These are phyloP conservation scores for Hymenotorrendiella dingleyae DNA, from an alignment of 2,329 filamentous ascomycete species.

Conservation along the genomic window DNA sequence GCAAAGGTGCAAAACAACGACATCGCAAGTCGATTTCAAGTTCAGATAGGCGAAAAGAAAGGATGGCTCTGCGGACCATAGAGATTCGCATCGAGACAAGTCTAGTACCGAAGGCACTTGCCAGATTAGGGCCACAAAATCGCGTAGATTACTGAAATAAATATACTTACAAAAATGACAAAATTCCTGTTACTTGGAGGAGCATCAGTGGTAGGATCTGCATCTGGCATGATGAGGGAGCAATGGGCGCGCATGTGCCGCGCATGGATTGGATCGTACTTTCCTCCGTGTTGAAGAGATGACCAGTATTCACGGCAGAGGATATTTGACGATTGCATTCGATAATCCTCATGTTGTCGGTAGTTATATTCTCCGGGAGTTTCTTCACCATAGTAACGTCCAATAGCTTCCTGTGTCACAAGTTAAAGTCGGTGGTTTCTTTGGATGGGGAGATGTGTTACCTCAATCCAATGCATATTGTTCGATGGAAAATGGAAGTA, in stretches of 20 bases:
- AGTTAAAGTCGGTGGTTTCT: neutral
- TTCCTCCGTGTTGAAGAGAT: constrained; percentile 5
- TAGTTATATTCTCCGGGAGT: constrained; percentile 5
- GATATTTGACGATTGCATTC: constrained; percentile 1
- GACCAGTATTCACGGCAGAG: constrained; percentile 8
- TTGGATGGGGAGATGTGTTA: neutral
- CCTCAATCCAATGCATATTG: constrained; percentile 12
- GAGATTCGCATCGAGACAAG: no score
- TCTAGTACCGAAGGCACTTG: no score
- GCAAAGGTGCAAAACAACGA: no score
- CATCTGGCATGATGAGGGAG: constrained; percentile 2
- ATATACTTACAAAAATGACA: constrained; percentile 5
- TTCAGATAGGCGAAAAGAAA: no score
- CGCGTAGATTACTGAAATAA: neutral
- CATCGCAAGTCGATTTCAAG: no score
- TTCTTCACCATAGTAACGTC: constrained; percentile 5
- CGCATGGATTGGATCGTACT: constrained; percentile 5
- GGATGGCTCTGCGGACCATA: no score
- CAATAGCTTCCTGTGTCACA: constrained; percentile 5
- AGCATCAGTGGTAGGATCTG: neutral
- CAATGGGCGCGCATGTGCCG: constrained; percentile 9
- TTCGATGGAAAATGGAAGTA: constrained; percentile 9
- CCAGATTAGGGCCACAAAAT: no score
- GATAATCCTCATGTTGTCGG: neutral
- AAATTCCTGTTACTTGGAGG: constrained; percentile 3